phyloP scores from a whole-genome alignment of 257 asterid species.

The Petunia secreta region DNA sequence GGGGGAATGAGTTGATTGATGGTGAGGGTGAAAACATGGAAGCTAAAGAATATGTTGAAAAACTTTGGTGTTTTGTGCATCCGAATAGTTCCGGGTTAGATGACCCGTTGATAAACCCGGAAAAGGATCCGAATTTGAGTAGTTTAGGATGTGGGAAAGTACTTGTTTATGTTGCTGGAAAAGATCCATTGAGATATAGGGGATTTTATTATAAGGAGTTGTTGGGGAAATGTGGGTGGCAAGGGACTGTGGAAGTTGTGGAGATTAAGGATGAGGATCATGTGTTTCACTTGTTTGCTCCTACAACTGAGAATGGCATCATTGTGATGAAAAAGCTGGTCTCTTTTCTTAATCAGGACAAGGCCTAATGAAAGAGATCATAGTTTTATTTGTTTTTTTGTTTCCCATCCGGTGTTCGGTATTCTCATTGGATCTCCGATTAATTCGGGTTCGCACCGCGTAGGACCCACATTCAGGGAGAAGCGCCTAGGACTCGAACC shows the following conservation, averaged over 20 bases:
- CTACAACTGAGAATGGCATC: slow-evolving; percentile 32
- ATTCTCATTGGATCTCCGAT: too few species aligned
- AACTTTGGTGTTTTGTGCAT: slow-evolving; percentile 46
- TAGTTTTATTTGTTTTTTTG: too few species aligned
- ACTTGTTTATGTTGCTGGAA: slow-evolving; percentile 50
- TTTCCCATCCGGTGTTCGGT: too few species aligned
- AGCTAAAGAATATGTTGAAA: slow-evolving; percentile 24
- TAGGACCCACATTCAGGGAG: too few species aligned
- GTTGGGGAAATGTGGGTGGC: slow-evolving; percentile 51
- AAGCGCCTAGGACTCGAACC: too few species aligned
- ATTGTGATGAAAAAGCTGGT: slow-evolving; percentile 45
- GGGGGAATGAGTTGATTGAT: slow-evolving; percentile 60
- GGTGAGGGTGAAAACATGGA: slow-evolving; percentile 32
- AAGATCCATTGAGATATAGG: slow-evolving; percentile 46
- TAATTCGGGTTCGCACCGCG: too few species aligned
- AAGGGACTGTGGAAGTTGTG: slow-evolving; percentile 49
- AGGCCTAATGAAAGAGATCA: not conserved
- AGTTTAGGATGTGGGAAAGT: slow-evolving; percentile 45
- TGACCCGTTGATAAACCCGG: slow-evolving; percentile 57
- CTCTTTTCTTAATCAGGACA: slow-evolving; percentile 41
- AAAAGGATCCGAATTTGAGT: slow-evolving; percentile 39
- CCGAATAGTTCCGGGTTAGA: slow-evolving; percentile 59
- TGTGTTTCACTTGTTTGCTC: slow-evolving; percentile 47
- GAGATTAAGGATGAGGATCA: slow-evolving; percentile 56
- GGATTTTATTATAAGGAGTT: slow-evolving; percentile 48